These are phyloP conservation scores for Colletotrichum chlorophyti DNA, from an alignment of 2,329 filamentous ascomycete species.

Conservation along the genomic window DNA sequence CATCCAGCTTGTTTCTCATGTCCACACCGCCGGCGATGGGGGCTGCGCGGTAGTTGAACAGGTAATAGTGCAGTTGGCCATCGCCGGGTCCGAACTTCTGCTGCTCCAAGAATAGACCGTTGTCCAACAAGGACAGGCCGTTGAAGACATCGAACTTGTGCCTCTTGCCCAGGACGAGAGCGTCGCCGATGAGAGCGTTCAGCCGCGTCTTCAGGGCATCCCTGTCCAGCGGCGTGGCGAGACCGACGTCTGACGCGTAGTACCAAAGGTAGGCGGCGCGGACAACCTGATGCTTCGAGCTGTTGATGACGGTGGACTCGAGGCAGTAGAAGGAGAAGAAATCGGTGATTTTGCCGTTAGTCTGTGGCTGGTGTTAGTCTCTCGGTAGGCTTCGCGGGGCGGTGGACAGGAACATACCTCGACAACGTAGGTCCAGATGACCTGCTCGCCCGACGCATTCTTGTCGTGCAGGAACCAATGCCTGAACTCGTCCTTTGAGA, in stretches of 20 bases:
- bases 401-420: constrained; percentile 56
- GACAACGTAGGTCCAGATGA: constrained; percentile 93
- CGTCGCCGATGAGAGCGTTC: constrained; percentile 82
- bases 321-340: constrained; percentile 98
- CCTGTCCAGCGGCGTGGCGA: constrained; percentile 61
- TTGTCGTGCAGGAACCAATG: constrained; percentile 87
- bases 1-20: constrained; percentile 77
- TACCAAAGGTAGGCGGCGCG: constrained; percentile 97
- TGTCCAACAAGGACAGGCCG: constrained; percentile 91
- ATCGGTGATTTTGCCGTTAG: constrained; percentile 82
- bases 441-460: constrained; percentile 71
- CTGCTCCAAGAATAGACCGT: constrained; percentile 88
- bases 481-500: constrained; percentile 78
- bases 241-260: constrained; percentile 85
- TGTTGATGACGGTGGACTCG: constrained; percentile 88
- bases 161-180: constrained; percentile 85
- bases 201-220: constrained; percentile 77
- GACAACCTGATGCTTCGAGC: constrained; percentile 78
- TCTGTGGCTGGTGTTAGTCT: constrained; percentile 42
- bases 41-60: constrained; percentile 94
- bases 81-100: constrained; percentile 96
- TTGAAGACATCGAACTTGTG: constrained; percentile 95
- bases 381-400: background rate
- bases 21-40: constrained; percentile 88
- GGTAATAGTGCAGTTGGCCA: constrained; percentile 93